Conservation (phyloP, 2,329 filamentous ascomycete genomes). For the Lecanoromycetidae sp. region DNA sequence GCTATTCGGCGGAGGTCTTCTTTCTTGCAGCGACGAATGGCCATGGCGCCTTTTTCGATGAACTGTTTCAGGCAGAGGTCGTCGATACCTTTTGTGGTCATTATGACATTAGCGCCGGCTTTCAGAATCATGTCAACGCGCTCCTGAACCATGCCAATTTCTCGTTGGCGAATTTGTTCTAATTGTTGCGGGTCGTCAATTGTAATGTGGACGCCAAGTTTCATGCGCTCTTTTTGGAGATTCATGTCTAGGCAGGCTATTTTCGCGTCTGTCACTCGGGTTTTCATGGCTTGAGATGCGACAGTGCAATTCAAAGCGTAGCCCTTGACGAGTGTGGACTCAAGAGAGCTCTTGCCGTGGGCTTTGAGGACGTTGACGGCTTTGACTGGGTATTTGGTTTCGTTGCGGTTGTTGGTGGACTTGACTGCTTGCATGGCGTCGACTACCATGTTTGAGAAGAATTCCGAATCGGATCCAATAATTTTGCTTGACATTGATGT, state of each 20-base stretch:
- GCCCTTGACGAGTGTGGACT: slow-evolving; percentile 85
- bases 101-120: slow-evolving; percentile 85
- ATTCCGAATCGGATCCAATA: slow-evolving; percentile 88
- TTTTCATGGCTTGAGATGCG: slow-evolving; percentile 95
- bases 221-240: slow-evolving; percentile 97
- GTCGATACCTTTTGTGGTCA: slow-evolving; percentile 98
- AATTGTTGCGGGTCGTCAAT: slow-evolving; percentile 95
- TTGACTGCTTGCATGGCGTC: slow-evolving; percentile 94
- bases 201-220: slow-evolving; percentile 95
- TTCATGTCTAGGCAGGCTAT: slow-evolving; percentile 98
- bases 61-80: slow-evolving; percentile 91
- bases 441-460: slow-evolving; percentile 95
- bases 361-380: slow-evolving; percentile 98
- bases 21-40: slow-evolving; percentile 93
- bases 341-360: slow-evolving; percentile 80
- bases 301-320: slow-evolving; percentile 98
- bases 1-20: slow-evolving; percentile 93
- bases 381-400: slow-evolving; percentile 96
- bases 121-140: slow-evolving; percentile 96
- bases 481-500: slow-evolving; percentile 99
- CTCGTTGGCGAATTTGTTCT: slow-evolving; percentile 89
- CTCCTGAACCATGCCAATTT: slow-evolving; percentile 86
- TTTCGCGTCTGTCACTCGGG: slow-evolving; percentile 81
- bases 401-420: slow-evolving; percentile 76
- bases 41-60: slow-evolving; percentile 90